Evolutionary conservation across 2,329 filamentous ascomycete genomes (phyloP).

Genomic region (Ophiosphaerella narmari): DNA sequence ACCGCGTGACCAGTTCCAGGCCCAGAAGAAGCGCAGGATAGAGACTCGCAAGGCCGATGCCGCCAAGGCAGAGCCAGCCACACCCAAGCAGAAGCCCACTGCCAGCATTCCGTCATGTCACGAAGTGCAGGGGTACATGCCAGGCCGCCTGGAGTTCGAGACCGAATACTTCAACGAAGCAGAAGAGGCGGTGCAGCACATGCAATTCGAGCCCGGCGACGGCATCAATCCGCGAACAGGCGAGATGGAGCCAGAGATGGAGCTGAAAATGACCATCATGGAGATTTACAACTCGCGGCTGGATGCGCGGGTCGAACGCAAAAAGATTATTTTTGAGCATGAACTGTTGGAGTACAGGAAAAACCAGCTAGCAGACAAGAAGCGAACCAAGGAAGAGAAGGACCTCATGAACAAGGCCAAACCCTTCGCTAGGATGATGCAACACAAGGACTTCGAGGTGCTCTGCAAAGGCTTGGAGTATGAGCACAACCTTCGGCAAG

Average conservation of each 20-base stretch:
- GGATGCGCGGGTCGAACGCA: constrained; percentile 88
- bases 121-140: constrained; percentile 99
- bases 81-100: constrained; percentile 93
- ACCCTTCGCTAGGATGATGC: constrained; percentile 97
- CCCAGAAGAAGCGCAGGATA: constrained; percentile 88
- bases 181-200: constrained; percentile 95
- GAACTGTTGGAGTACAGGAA: constrained; percentile 91
- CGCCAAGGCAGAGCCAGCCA: constrained; percentile 79
- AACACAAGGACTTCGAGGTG: constrained; percentile 83
- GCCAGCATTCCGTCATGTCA: constrained; percentile 95
- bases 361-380: constrained; percentile 88
- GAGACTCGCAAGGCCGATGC: constrained; percentile 87
- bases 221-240: constrained; percentile 83
- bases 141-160: constrained; percentile 94
- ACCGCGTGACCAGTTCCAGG: constrained; percentile 89
- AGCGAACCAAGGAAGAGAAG: constrained; percentile 90
- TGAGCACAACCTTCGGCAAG: constrained; percentile 87
- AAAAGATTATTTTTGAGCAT: constrained; percentile 97
- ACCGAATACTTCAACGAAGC: constrained; percentile 97
- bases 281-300: constrained; percentile 95
- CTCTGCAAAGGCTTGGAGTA: constrained; percentile 85
- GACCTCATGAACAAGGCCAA: constrained; percentile 93
- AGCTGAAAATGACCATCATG: constrained; percentile 96
- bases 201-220: constrained; percentile 97
- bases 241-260: constrained; percentile 92